phyloP scores from a whole-genome alignment of 2,329 filamentous ascomycete genomes.

The Septoria petroselini region DNA sequence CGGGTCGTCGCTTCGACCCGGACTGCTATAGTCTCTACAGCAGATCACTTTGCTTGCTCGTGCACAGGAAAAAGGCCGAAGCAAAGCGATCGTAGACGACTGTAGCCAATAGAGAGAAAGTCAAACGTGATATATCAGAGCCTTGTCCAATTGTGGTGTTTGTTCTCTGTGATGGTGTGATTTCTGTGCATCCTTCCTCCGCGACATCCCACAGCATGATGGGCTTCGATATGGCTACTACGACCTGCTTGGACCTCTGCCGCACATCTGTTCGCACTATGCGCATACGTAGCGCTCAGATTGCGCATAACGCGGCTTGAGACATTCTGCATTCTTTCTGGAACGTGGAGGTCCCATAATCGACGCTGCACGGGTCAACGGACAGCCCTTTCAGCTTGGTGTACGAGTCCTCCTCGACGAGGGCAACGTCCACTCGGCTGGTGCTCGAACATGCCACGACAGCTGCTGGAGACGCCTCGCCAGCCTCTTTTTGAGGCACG shows the following conservation, averaged over 20 bases:
- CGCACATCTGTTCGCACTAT: too few relatives aligned
- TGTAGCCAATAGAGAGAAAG: slow-evolving; percentile 4
- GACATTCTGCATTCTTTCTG: not conserved
- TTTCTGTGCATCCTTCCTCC: not conserved
- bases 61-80: not conserved
- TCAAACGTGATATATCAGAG: not conserved
- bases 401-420: not conserved
- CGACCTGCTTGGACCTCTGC: too few relatives aligned
- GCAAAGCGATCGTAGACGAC: not conserved
- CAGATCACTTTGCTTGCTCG: not conserved
- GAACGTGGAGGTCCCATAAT: not conserved
- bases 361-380: slow-evolving; percentile 6
- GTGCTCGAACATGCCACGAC: slow-evolving; percentile 1
- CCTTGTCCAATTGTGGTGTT: slow-evolving; percentile 1
- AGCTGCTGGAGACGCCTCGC: not conserved
- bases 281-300: slow-evolving; percentile 5
- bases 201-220: slow-evolving; percentile 3
- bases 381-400: not conserved
- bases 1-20: slow-evolving; percentile 5
- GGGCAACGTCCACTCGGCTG: not conserved
- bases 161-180: not conserved
- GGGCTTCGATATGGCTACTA: not conserved
- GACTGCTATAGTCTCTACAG: slow-evolving; percentile 1
- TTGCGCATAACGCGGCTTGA: not conserved
- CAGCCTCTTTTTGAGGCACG: too few relatives aligned